Percentiles rank a stretch among this genome's conserved stretches.
These are phyloP conservation scores for Manihot esculenta DNA, from an alignment of 441 rosid genomes.

Conservation along the genomic window DNA sequence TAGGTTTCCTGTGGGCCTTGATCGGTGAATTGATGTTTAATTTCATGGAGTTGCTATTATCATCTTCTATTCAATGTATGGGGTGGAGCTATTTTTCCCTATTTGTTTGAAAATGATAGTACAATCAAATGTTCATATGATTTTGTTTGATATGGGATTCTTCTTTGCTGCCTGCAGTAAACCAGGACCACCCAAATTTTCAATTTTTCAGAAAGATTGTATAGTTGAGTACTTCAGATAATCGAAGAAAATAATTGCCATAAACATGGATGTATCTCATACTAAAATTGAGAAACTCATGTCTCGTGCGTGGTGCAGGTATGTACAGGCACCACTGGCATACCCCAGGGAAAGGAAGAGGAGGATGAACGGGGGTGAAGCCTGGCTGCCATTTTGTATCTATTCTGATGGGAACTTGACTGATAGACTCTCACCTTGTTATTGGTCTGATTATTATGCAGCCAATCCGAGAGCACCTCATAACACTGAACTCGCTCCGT, in stretches of 20 bases:
- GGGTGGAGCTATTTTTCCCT: not conserved
- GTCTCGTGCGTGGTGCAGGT: conserved; percentile 28
- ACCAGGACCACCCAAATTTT: not conserved
- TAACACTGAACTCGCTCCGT: conserved; percentile 55
- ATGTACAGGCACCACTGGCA: conserved; percentile 66
- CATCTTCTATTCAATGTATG: not conserved
- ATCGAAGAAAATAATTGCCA: not conserved
- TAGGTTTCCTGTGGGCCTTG: not conserved
- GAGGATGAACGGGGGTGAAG: conserved; percentile 63
- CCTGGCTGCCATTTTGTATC: conserved; percentile 56
- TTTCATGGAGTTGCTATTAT: not conserved
- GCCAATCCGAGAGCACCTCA: conserved; percentile 46
- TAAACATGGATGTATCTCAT: not conserved
- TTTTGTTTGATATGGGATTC: not conserved
- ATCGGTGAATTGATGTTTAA: not conserved
- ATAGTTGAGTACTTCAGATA: not conserved
- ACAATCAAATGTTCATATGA: not conserved
- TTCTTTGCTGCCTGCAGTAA: not conserved
- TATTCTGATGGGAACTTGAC: conserved; percentile 42
- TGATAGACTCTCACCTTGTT: conserved; percentile 43
- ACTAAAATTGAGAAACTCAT: not conserved
- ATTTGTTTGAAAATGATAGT: not conserved
- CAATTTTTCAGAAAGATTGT: not conserved
- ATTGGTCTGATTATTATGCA: conserved; percentile 66
- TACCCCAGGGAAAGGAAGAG: conserved; percentile 63